Conservation (phyloP, 306 rosid genomes). For the Vigna reflexopilosa region DNA sequence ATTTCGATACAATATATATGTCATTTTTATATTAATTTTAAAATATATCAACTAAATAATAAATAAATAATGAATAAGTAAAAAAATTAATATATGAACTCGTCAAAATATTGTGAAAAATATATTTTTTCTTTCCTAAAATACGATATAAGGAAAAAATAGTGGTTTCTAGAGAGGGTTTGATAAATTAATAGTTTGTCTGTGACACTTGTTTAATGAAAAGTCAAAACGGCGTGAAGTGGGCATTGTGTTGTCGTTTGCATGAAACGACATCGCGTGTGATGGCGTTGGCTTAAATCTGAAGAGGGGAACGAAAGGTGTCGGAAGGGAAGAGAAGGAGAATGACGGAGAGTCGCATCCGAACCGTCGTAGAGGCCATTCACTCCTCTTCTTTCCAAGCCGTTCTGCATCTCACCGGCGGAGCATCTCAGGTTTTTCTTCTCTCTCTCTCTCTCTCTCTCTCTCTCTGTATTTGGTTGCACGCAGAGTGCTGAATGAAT, state of each 20-base stretch:
- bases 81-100: too few species aligned
- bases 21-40: too few species aligned
- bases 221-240: not conserved
- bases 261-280: not conserved
- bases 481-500: not conserved
- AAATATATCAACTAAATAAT: too few species aligned
- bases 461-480: not conserved
- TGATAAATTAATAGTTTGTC: too few species aligned
- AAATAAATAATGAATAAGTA: too few species aligned
- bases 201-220: too few species aligned
- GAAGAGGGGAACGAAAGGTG: not conserved
- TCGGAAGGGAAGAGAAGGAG: slow-evolving; percentile 39
- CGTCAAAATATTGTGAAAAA: too few species aligned
- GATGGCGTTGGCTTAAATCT: not conserved
- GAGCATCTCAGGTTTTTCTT: slow-evolving; percentile 75
- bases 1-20: too few species aligned
- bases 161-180: too few species aligned
- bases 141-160: too few species aligned
- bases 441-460: not conserved
- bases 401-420: slow-evolving; percentile 78
- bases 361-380: slow-evolving; percentile 67
- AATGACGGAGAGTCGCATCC: slow-evolving; percentile 61
- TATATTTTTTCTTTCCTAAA: too few species aligned
- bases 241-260: slow-evolving; percentile 8
- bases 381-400: slow-evolving; percentile 74